Evolutionary conservation across 805 yeast genomes (phyloP), one percentile per base, ranked within the genome.

Genomic region (Wickerhamiella cacticola): DNA sequence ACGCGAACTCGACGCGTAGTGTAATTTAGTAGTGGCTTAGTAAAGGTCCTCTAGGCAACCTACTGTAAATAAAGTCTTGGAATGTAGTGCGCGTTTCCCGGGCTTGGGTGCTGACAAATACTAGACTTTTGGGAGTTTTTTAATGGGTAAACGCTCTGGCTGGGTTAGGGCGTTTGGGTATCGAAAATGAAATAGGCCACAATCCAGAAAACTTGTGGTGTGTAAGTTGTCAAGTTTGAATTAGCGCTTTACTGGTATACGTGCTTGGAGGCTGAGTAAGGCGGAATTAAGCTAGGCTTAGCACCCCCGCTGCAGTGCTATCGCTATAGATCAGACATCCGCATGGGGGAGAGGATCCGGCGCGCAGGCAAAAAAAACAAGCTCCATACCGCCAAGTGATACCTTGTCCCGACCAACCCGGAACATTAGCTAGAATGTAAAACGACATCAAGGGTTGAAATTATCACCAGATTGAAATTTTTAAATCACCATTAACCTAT

Each of bases 201-300:
- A 23, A 23, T 23, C 21, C 42, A 23, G 21, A n/a, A 39, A 22
- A 39, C 28, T 39, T 39, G 42, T 39, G 42, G 29, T 21, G 28
- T 13, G 42, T 39, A 39, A 39, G 42, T 19, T 23, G 42, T 22
- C 19, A 23, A 24, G 24, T 19, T 9, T 10, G 5, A 39, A 23
- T 23, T 39, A 7, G 8, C 19, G n/a, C 16, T 21, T 10, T 5
- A 24, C 28, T 3, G 8, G 21, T 22, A 39, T 39, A 39, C 42
- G 42, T 39, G 42, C 42, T 22, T 23, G 25, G n/a, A 10, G 24
- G 40, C 40, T 35, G 40, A 35, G 40, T 35, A 35, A 35, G 18
- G n/a, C 25, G 40, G 13, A 8, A 12, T 8, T 6, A 15, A n/a
- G 24, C 40, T 19, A 9, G 25, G 25, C 40, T 10, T 21, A 15